Base-by-base conservation (phyloP, 768 basidiomycete species). In the Tylopilus plumbeoviolaceoides region DNA sequence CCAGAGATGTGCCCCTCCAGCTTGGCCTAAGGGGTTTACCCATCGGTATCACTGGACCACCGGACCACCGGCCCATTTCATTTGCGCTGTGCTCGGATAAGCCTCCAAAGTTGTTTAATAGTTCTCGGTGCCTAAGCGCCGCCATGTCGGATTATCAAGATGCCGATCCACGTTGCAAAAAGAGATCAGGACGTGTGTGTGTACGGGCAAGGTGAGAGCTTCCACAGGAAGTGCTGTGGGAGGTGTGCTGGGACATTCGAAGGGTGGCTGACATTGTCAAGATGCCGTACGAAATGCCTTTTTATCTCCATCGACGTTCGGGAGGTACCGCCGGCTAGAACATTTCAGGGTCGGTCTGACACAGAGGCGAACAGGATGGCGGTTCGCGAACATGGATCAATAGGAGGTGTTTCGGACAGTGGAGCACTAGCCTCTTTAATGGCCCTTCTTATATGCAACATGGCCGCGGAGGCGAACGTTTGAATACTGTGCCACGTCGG, bases 81-180 rank as follows among this genome's bases (percentile, higher is more conserved):
- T 51, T 5, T 55, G 40, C 53, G 53, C n/a, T 21, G 27, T 31
- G 20, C n/a, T 31, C 44, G 58, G 47, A 17, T 1, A 31, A 47
- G 44, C 31, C 44, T 36, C 17, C 27, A 39, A 21, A 10, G 39
- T 17, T 39, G 21, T 30, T 30, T 8, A 7, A 30, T 30, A 46
- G 30, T 38, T 43, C 44, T 50, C 53, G 53, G 60, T 59, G 27
- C 60, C 56, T 62, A 41, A 35, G 7, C 36, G 46, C 39, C 30
- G 36, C 44, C 14, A 11, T 12, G 20, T 42, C 49, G 39, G 51
- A 30, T 17, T 12, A 31, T 18, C 38, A 38, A 21, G 3, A 11
- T 25, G 48, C 54, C 18, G 30, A 44, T 51, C 46, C 17, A 23
- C 38, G 33, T 11, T 41, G 47, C 7, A 30, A 10, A 30, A 3